A percentile compares a stretch with the other conserved stretches of the same genome.
Evolutionary conservation across 169 alveolate species (phyloP).

Genomic region (Cryptosporidium sp.): DNA sequence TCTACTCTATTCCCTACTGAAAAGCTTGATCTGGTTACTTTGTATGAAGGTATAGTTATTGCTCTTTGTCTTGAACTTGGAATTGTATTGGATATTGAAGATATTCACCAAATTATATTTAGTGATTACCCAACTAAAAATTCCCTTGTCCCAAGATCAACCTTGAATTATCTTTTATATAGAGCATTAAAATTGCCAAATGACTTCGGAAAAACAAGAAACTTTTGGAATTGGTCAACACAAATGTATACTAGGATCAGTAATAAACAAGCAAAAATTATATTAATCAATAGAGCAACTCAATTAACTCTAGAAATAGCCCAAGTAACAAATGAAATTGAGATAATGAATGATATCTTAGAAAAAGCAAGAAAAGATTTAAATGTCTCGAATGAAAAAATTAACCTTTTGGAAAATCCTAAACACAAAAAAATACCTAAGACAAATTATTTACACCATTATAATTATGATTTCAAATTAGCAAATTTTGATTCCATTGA

Average conservation of each 20-base stretch:
- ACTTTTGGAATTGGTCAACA: constrained; percentile 65
- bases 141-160: constrained; percentile 52
- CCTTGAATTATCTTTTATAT: constrained; percentile 49
- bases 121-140: constrained; percentile 46
- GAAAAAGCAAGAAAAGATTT: constrained; percentile 13
- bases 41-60: constrained; percentile 39
- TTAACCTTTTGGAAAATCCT: neutral
- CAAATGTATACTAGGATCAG: constrained; percentile 48
- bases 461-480: constrained; percentile 39
- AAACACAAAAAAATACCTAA: neutral
- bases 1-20: neutral
- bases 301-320: constrained; percentile 56
- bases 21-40: constrained; percentile 3
- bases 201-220: constrained; percentile 24
- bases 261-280: constrained; percentile 58
- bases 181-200: constrained; percentile 63
- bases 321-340: constrained; percentile 65
- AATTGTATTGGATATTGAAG: constrained; percentile 37
- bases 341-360: constrained; percentile 59
- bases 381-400: neutral
- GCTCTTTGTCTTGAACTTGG: constrained; percentile 74
- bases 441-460: constrained; percentile 31
- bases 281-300: constrained; percentile 27
- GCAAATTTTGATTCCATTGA: constrained; percentile 28
- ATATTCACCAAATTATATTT: constrained; percentile 50